These are phyloP conservation scores for Schwanniomyces polymorphus DNA, from an alignment of 805 yeast genomes.

Conservation along the genomic window DNA sequence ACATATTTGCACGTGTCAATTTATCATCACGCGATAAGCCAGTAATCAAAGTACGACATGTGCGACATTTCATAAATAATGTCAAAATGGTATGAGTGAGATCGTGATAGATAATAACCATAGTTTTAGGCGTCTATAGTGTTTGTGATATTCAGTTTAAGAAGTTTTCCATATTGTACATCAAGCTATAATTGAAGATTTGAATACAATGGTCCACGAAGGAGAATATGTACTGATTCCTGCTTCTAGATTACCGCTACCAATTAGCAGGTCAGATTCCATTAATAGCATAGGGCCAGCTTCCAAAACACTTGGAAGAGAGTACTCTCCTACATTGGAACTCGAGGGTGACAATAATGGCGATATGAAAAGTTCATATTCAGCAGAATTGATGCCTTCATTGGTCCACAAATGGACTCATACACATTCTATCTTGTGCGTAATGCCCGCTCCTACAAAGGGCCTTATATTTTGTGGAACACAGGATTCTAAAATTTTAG, in stretches of 20 bases:
- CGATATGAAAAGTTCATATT: conserved; percentile 1
- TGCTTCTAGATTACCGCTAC: conserved; percentile 20
- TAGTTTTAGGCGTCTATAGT: background rate
- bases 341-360: conserved; percentile 8
- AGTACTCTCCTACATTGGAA: conserved; percentile 20
- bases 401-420: conserved; percentile 77
- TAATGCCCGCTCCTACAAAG: conserved; percentile 57
- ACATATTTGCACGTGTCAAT: background rate
- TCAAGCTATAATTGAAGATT: background rate
- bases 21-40: background rate
- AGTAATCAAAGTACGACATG: background rate
- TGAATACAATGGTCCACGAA: conserved; percentile 24
- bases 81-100: background rate
- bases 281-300: conserved; percentile 5
- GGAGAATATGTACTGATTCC: conserved; percentile 31
- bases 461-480: conserved; percentile 83
- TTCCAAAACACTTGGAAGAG: conserved; percentile 20
- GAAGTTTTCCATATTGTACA: background rate
- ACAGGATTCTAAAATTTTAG: conserved; percentile 76
- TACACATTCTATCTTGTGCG: conserved; percentile 70
- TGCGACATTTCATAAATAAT: background rate
- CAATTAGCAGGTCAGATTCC: conserved; percentile 26
- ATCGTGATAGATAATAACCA: background rate
- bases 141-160: background rate
- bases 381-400: conserved; percentile 15